phyloP scores from a whole-genome alignment of 805 yeast species.

The Kazachstania taianensis region DNA sequence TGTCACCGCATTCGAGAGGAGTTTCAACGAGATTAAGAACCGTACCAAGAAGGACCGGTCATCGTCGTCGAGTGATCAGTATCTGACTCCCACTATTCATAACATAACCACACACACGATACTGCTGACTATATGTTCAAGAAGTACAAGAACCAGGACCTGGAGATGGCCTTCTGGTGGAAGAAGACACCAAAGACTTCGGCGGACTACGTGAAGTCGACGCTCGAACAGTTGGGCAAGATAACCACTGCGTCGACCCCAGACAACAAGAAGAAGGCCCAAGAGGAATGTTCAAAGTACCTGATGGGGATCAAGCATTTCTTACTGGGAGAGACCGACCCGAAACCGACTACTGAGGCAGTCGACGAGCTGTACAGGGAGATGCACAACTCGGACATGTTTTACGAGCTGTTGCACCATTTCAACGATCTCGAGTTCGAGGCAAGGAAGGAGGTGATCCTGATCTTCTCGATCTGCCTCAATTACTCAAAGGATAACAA shows the following conservation, averaged over 20 bases:
- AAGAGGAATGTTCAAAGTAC: conserved; percentile 65
- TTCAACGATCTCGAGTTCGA: conserved; percentile 75
- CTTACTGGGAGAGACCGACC: conserved; percentile 51
- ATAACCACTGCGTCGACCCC: conserved; percentile 35
- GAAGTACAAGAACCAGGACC: conserved; percentile 24
- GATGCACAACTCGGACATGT: conserved; percentile 59
- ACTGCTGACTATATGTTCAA: too few species aligned
- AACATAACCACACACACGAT: too few species aligned
- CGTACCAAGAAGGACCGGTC: too few species aligned
- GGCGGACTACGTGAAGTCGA: conserved; percentile 63
- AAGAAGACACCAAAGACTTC: conserved; percentile 87
- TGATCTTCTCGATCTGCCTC: conserved; percentile 63
- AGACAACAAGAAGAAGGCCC: conserved; percentile 35
- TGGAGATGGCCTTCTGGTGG: conserved; percentile 77
- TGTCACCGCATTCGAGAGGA: too few species aligned
- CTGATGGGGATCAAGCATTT: conserved; percentile 55
- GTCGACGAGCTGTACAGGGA: conserved; percentile 72
- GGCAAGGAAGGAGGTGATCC: conserved; percentile 71
- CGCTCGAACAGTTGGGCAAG: conserved; percentile 63
- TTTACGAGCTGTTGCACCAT: conserved; percentile 49
- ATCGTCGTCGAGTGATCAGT: too few species aligned
- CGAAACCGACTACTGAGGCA: conserved; percentile 53
- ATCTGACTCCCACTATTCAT: too few species aligned
- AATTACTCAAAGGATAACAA: conserved; percentile 68
- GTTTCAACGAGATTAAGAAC: too few species aligned